phyloP scores from a whole-genome alignment of 495 filamentous ascomycete genomes.

The Penicillium fimorum region DNA sequence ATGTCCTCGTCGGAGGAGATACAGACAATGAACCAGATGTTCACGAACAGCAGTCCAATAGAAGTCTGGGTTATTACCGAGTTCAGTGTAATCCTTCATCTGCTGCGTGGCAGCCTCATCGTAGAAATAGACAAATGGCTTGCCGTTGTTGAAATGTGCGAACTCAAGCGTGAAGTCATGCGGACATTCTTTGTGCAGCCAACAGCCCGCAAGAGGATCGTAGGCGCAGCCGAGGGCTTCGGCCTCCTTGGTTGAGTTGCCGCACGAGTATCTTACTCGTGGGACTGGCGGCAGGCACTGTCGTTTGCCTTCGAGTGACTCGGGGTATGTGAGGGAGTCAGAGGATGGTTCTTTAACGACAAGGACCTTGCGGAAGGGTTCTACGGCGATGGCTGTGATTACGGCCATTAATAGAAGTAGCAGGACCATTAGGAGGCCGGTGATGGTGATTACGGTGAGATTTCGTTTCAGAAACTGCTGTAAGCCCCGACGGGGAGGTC shows the following conservation, averaged over 20 bases:
- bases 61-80: constrained; percentile 11
- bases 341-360: constrained; percentile 5
- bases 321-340: constrained; percentile 1
- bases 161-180: constrained; percentile 14
- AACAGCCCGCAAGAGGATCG: constrained; percentile 18
- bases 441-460: constrained; percentile 15
- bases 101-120: constrained; percentile 14
- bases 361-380: constrained; percentile 13
- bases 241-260: constrained; percentile 18
- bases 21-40: constrained; percentile 19
- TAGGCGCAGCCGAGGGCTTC: constrained; percentile 13
- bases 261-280: constrained; percentile 11
- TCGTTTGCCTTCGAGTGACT: constrained; percentile 1
- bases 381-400: constrained; percentile 11
- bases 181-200: constrained; percentile 17
- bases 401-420: constrained; percentile 8
- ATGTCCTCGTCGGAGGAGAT: constrained; percentile 16
- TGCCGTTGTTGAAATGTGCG: constrained; percentile 16
- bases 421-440: constrained; percentile 9
- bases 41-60: constrained; percentile 19
- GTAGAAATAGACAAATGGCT: constrained; percentile 19
- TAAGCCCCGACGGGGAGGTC: neutral
- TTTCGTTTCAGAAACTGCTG: constrained; percentile 10
- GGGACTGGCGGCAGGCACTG: constrained; percentile 13
- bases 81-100: constrained; percentile 19